Conservation (phyloP, 805 yeast genomes). For the Phaffomyces antillensis region DNA sequence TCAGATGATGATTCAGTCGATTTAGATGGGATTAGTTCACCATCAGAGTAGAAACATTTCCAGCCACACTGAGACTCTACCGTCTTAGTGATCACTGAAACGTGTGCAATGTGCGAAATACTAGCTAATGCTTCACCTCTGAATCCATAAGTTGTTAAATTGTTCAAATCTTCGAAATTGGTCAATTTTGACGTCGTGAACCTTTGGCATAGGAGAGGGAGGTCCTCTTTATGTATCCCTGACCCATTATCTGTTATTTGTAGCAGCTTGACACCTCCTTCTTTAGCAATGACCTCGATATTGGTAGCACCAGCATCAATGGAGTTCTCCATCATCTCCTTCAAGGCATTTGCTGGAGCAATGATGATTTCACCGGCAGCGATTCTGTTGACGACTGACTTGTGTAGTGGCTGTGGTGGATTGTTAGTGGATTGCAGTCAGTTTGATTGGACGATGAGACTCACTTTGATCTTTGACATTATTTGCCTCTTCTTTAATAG, state of each 20-base stretch:
- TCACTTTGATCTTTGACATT: conserved; percentile 1
- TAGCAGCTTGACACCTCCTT: conserved; percentile 82
- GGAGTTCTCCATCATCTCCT: conserved; percentile 87
- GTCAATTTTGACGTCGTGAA: conserved; percentile 85
- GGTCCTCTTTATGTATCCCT: conserved; percentile 70
- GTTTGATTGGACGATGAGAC: background rate
- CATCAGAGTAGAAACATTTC: conserved; percentile 60
- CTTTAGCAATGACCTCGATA: conserved; percentile 77
- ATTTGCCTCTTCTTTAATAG: background rate
- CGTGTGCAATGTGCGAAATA: conserved; percentile 81
- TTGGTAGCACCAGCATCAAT: conserved; percentile 76
- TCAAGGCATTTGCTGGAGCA: conserved; percentile 90
- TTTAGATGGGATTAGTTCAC: conserved; percentile 44
- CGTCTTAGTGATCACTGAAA: conserved; percentile 74
- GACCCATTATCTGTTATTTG: conserved; percentile 87
- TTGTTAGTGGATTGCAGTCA: too few relatives aligned
- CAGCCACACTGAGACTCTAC: conserved; percentile 57
- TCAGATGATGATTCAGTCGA: conserved; percentile 28
- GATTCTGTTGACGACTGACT: conserved; percentile 73
- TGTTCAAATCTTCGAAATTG: conserved; percentile 65
- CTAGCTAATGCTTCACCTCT: conserved; percentile 96
- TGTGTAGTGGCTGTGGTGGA: conserved; percentile 41
- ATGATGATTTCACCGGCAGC: conserved; percentile 97
- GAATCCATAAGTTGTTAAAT: conserved; percentile 81
- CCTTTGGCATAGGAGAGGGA: conserved; percentile 77